Evolutionary conservation across 345 rosid species (phyloP), one percentile per base, ranked within the genome.

Genomic region (Gossypium herbaceum): DNA sequence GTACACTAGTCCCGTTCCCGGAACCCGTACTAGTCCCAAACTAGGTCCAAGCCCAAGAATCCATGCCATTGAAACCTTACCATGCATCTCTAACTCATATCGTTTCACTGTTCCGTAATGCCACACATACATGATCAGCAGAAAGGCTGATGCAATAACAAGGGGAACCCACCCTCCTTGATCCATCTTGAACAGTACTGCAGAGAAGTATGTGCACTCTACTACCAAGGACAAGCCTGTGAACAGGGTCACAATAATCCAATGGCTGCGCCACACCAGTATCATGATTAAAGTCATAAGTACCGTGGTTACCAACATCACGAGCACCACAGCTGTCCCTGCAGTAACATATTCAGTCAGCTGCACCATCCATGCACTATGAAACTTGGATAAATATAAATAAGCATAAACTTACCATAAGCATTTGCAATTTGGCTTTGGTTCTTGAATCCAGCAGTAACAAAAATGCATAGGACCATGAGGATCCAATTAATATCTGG

Each of bases 151-250:
- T 11, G 91, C 91, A 65, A 88, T 85, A 73, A 83, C 89, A 11
- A 92, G 91, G 2, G 97, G 94, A 63, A 92, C 92, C 97, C 97
- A 92, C 55, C 97, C 97, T 61, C 97, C 97, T 82, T 85, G 85
- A 70, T 92, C 76, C 17, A 92, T 73, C 84, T 92, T 92, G 73
- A 90, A 84, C 52, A 90, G 82, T 50, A 92, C 88, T 0, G 97
- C 91, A 12, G 89, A 84, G 73, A 92, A 81, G 84, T 90, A 92
- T 0, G 90, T 75, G 59, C 90, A 72, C 77, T 92, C 97, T 20
- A 92, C 83, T 15, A 77, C 60, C 52, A 90, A 74, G 9, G 94
- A 88, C 64, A 87, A 80, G 10, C 82, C 75, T 4, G 91, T 80
- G 84, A 92, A 90, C 71, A 88, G 47, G 54, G 88, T 73, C 71